These are phyloP conservation scores for Psilocybe subaeruginosa DNA, from an alignment of 768 basidiomycete genomes.

Conservation along the genomic window DNA sequence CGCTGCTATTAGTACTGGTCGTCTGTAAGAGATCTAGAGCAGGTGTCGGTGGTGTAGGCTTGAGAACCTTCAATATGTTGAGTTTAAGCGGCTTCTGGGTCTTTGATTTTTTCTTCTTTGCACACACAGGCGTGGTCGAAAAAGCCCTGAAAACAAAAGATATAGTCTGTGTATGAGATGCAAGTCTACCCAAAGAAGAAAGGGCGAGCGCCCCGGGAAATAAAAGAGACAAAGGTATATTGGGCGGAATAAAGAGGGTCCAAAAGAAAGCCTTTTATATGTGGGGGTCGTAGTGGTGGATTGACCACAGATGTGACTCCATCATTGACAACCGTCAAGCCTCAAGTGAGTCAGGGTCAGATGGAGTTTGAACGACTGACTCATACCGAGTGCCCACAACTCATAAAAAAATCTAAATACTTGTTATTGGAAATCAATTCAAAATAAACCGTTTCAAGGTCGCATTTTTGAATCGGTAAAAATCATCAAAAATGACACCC, in stretches of 20 bases:
- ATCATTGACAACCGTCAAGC: neutral
- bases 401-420: neutral
- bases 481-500: too few relatives aligned
- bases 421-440: too few relatives aligned
- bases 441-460: too few relatives aligned
- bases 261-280: neutral
- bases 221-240: neutral
- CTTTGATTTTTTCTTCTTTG: slow-evolving; percentile 9
- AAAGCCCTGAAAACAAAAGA: slow-evolving; percentile 5
- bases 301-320: neutral
- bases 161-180: neutral
- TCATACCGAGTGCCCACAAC: neutral
- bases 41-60: neutral
- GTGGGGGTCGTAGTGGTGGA: neutral
- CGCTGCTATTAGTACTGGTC: neutral
- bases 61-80: slow-evolving; percentile 10
- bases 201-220: slow-evolving; percentile 5
- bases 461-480: too few relatives aligned
- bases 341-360: too few relatives aligned
- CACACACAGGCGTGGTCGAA: slow-evolving; percentile 5
- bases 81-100: slow-evolving; percentile 2
- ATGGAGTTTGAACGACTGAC: neutral
- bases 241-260: neutral
- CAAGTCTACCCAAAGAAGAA: neutral
- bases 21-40: neutral